These are phyloP conservation scores for Mortierella sp. DNA, from an alignment of 371 early-diverging fungal species.

Conservation along the genomic window DNA sequence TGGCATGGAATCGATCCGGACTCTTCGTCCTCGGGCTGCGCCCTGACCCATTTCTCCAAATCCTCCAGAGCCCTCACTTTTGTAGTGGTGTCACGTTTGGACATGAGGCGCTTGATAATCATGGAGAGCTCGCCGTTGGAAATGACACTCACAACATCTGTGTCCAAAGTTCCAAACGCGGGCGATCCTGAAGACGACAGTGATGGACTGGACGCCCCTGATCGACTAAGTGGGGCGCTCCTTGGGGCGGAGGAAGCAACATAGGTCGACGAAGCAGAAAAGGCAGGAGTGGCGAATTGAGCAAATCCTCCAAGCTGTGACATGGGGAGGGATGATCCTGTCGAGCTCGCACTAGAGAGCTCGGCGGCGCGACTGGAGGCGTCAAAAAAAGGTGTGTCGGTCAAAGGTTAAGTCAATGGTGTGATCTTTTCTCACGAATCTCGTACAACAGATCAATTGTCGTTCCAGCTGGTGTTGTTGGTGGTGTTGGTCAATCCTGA, in stretches of 20 bases:
- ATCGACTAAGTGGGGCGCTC: conserved; percentile 30
- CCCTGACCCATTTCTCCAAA: conserved; percentile 65
- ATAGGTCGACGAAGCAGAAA: conserved; percentile 48
- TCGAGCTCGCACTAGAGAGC: conserved; percentile 58
- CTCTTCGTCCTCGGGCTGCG: conserved; percentile 51
- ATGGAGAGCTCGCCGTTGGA: conserved; percentile 67
- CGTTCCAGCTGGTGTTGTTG: background rate
- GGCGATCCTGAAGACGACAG: conserved; percentile 22
- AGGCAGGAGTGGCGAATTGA: conserved; percentile 66
- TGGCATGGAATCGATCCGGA: conserved; percentile 43
- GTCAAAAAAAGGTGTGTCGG: background rate
- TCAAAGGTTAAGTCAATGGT: background rate
- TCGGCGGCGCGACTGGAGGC: conserved; percentile 79
- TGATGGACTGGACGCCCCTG: conserved; percentile 49
- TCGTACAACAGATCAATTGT: background rate
- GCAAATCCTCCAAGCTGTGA: conserved; percentile 75
- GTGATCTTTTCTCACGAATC: background rate
- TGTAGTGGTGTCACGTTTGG: conserved; percentile 77
- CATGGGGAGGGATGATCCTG: conserved; percentile 62
- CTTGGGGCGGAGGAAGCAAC: conserved; percentile 47
- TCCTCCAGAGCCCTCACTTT: conserved; percentile 81
- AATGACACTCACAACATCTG: conserved; percentile 36
- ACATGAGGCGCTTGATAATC: conserved; percentile 70
- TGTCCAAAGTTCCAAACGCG: conserved; percentile 31
- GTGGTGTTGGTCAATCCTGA: background rate